Base-by-base conservation (phyloP, 805 yeast genomes). In the Kuraishia cidri region DNA sequence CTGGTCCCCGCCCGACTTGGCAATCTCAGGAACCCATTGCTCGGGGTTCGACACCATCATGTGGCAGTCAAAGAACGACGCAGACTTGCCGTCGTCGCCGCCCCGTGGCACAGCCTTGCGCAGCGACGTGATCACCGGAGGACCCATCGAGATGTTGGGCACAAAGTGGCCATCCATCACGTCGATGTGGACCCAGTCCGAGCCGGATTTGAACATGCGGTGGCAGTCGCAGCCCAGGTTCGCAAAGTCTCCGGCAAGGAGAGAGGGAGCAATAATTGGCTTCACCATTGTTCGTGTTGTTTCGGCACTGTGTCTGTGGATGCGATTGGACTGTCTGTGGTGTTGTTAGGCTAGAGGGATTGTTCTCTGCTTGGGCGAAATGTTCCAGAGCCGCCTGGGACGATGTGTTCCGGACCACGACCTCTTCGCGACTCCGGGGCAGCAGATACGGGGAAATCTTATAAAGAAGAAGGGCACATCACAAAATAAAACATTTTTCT, bases 141-240 rank as follows among this genome's bases (percentile, higher is more conserved):
- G 86, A 17, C 99, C 99, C 48, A 92, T 66, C 1, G 96, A 79
- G 43, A 92, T 80, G 62, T 92, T 92, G 44, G 98, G 98, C 31
- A 92, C 99, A 54, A 92, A 92, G 59, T 90, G 88, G 31, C 98
- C 98, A 55, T 92, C 99, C 99, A 92, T 92, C 31, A 92, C 90
- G 58, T 92, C 99, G 33, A 92, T 76, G 58, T 92, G 99, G 40
- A 92, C 76, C 99, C 99, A 92, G 48, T 90, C 95, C 14, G 96
- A 94, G 16, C 83, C 80, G 36, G 80, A 68, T 33, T 75, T 72
- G 50, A 85, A 76, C 61, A 88, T 81, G 37, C 71, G 68, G 50
- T 80, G 81, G 58, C 96, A 85, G 41, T 88, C 90, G 44, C 86
- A 74, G 31, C 94, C 97, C 39, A 92, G 62, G 46, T 85, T 73